A percentile compares a stretch with the other conserved stretches of the same genome.
Conservation (phyloP, 78 protist genomes). For the Chrysochromulina tobinii region DNA sequence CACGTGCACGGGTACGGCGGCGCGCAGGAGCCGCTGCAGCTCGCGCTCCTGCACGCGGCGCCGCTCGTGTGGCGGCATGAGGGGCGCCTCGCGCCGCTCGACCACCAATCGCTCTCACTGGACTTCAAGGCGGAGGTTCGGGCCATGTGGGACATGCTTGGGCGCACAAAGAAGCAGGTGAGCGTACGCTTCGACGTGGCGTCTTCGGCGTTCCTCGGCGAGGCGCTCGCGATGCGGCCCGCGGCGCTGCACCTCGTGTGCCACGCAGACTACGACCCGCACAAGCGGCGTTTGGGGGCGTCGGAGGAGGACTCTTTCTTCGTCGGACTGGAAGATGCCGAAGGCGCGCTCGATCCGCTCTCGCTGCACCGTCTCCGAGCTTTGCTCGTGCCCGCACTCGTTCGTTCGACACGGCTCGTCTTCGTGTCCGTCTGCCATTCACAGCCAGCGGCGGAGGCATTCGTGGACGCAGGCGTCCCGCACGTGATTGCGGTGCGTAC, state of each 20-base stretch:
- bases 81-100: not conserved
- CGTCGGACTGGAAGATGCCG: not conserved
- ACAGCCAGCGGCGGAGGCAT: not conserved
- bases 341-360: not conserved
- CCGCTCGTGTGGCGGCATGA: not conserved
- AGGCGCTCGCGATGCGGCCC: not conserved
- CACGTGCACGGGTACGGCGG: too few species aligned
- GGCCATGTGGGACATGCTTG: not conserved
- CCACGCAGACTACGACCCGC: not conserved
- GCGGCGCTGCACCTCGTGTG: not conserved
- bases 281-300: too few species aligned
- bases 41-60: conserved; percentile 19
- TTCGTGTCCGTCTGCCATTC: not conserved
- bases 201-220: not conserved
- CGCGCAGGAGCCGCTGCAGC: not conserved
- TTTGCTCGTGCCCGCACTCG: not conserved
- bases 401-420: not conserved
- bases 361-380: not conserved
- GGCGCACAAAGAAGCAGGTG: not conserved
- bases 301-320: not conserved
- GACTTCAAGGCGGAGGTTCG: conserved; percentile 12
- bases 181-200: not conserved
- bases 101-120: not conserved
- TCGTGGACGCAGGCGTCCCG: not conserved
- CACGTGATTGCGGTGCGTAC: not conserved